Percentiles rank a stretch among this genome's conserved stretches.
Conservation (phyloP, 257 asterid genomes). For the Solanum pimpinellifolium region DNA sequence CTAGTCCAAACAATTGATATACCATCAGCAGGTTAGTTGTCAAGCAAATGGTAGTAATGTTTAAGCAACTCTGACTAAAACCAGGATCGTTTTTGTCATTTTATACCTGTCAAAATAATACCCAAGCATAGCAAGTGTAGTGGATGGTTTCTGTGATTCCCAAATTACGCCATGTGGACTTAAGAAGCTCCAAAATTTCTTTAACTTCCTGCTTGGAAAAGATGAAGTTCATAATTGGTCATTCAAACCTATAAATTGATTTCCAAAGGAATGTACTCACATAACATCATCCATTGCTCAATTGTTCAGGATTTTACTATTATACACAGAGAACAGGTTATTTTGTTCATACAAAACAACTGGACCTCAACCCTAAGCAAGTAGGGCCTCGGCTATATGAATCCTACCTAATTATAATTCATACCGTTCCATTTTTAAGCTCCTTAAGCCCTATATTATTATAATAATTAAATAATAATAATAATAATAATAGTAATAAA, state of each 20-base stretch:
- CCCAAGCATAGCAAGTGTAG: slow-evolving; percentile 90
- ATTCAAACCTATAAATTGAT: not conserved
- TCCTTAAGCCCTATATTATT: not conserved
- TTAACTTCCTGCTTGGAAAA: slow-evolving; percentile 70
- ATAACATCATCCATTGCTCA: not conserved
- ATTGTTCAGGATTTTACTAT: not conserved
- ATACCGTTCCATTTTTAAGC: not conserved
- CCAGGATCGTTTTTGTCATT: not conserved
- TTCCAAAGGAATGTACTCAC: not conserved
- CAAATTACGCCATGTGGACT: slow-evolving; percentile 82
- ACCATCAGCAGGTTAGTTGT: not conserved
- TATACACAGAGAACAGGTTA: not conserved
- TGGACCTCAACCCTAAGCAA: not conserved
- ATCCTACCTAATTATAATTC: not conserved
- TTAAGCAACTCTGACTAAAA: not conserved
- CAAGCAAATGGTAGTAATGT: not conserved
- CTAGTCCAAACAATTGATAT: not conserved
- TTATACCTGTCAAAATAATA: slow-evolving; percentile 78
- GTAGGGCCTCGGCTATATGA: not conserved
- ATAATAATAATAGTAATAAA: not conserved
- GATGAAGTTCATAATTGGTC: not conserved
- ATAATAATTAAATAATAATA: not conserved
- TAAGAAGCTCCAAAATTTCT: slow-evolving; percentile 94
- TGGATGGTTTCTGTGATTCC: slow-evolving; percentile 93
- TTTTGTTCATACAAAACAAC: not conserved